A percentile compares a stretch with the other conserved stretches of the same genome.
Conservation (phyloP, 2,329 filamentous ascomycete genomes). For the Cladobotryum protrusum region DNA sequence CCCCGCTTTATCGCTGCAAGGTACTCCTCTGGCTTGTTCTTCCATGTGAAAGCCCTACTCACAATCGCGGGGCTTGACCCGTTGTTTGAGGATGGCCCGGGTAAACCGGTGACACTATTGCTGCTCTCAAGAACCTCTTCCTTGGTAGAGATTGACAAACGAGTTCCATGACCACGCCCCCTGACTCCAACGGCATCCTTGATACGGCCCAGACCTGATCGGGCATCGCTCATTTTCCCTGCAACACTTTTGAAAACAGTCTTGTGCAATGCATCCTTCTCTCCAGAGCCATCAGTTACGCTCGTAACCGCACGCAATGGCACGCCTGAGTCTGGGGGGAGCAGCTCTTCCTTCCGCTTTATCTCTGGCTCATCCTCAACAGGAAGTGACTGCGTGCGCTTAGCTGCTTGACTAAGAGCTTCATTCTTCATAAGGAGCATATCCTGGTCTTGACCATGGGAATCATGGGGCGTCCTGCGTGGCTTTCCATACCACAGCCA, state of each 20-base stretch:
- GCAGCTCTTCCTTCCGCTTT: constrained; percentile 41
- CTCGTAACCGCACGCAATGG: constrained; percentile 42
- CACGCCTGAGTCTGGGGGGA: constrained; percentile 36
- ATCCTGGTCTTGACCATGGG: constrained; percentile 43
- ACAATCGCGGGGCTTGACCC: constrained; percentile 34
- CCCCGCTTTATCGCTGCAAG: constrained; percentile 34
- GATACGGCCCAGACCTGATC: constrained; percentile 76
- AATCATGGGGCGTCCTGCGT: constrained; percentile 52
- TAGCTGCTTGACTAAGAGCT: constrained; percentile 30
- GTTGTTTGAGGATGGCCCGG: constrained; percentile 18
- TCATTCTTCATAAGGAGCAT: constrained; percentile 53
- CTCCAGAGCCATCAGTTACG: constrained; percentile 41
- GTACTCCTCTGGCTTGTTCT: constrained; percentile 57
- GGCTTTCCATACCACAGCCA: constrained; percentile 95
- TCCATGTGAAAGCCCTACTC: constrained; percentile 55
- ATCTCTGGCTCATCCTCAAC: constrained; percentile 46
- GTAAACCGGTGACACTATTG: constrained; percentile 5
- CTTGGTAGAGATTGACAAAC: constrained; percentile 42
- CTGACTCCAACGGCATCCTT: constrained; percentile 71
- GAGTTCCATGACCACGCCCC: constrained; percentile 46
- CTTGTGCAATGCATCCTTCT: constrained; percentile 54
- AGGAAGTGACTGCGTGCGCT: constrained; percentile 45
- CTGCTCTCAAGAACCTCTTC: constrained; percentile 44
- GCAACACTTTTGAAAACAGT: constrained; percentile 74
- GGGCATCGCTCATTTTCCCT: constrained; percentile 71